Conservation (phyloP, 176 grass and related monocot genomes). For the Triticum monococcum region DNA sequence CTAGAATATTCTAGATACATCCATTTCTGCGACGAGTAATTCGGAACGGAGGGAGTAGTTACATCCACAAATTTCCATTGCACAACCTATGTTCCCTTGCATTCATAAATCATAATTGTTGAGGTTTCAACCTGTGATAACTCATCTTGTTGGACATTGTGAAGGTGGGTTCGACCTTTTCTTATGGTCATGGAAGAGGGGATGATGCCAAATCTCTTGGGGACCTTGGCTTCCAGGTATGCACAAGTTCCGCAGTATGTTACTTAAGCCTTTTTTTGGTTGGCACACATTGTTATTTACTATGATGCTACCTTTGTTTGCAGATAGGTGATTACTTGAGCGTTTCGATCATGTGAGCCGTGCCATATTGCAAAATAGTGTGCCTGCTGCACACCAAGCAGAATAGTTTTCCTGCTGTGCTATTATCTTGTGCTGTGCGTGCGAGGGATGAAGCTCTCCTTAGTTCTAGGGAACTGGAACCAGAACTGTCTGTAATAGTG, state of each 20-base stretch:
- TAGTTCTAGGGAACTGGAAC: slow-evolving; percentile 21
- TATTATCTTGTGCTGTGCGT: not conserved
- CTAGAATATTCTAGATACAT: no score
- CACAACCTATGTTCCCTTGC: no score
- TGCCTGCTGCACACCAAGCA: not conserved
- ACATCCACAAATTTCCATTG: not conserved
- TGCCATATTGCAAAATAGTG: not conserved
- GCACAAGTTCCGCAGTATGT: not conserved
- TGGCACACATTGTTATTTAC: not conserved
- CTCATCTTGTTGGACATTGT: slow-evolving; percentile 10
- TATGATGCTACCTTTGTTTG: slow-evolving; percentile 8
- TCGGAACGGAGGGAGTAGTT: not conserved
- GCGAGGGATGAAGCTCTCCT: not conserved
- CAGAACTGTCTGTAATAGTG: slow-evolving; percentile 6
- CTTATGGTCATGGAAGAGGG: slow-evolving; percentile 66
- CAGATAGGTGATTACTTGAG: slow-evolving; percentile 89
- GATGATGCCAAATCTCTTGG: slow-evolving; percentile 86
- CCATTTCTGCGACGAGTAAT: no score
- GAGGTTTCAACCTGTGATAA: not conserved
- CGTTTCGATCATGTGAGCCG: slow-evolving; percentile 57
- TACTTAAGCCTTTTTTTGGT: not conserved
- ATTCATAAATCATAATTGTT: not conserved
- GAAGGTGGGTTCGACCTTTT: slow-evolving; percentile 83
- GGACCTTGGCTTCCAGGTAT: slow-evolving; percentile 87
- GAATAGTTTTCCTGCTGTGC: not conserved